These are phyloP conservation scores for Klebsormidium nitens DNA, from an alignment of 139 green algal genomes.

Conservation along the genomic window DNA sequence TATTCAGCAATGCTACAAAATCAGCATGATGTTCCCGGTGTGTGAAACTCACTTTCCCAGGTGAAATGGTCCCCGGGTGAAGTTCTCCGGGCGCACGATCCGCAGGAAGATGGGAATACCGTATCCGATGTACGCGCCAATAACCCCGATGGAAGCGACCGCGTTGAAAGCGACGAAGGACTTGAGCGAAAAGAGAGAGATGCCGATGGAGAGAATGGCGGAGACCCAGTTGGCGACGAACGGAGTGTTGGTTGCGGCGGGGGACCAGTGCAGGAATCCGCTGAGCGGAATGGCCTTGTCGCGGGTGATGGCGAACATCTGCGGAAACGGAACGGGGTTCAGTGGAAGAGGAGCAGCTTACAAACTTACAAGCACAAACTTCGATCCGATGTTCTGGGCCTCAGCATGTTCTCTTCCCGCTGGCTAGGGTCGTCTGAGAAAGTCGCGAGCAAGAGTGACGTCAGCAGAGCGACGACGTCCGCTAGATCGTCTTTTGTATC, in stretches of 20 bases:
- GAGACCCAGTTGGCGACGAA: slow-evolving; percentile 35
- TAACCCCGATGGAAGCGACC: slow-evolving; percentile 46
- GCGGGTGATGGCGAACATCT: slow-evolving; percentile 51
- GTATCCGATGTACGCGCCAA: slow-evolving; percentile 52
- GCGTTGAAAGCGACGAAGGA: slow-evolving; percentile 39
- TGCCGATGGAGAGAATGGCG: slow-evolving; percentile 45
- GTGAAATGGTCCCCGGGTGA: slow-evolving; percentile 49
- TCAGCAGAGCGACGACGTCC: no score
- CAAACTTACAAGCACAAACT: no score
- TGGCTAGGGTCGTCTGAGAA: no score
- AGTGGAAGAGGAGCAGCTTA: no score
- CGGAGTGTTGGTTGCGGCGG: slow-evolving; percentile 28
- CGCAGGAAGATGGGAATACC: slow-evolving; percentile 53
- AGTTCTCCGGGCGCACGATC: slow-evolving; percentile 27
- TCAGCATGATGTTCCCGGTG: no score
- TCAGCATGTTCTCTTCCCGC: no score
- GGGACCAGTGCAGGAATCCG: slow-evolving; percentile 34
- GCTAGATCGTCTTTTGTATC: no score
- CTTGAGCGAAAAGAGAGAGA: slow-evolving; percentile 38
- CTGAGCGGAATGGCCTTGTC: slow-evolving; percentile 47
- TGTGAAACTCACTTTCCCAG: slow-evolving; percentile 32
- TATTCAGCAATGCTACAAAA: no score
- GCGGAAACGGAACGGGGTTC: no score
- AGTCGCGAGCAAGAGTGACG: no score
- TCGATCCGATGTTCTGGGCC: no score